Evolutionary conservation across 495 filamentous ascomycete genomes (phyloP), one percentile per base, ranked within the genome.

Genomic region (Xylaria longipes): DNA sequence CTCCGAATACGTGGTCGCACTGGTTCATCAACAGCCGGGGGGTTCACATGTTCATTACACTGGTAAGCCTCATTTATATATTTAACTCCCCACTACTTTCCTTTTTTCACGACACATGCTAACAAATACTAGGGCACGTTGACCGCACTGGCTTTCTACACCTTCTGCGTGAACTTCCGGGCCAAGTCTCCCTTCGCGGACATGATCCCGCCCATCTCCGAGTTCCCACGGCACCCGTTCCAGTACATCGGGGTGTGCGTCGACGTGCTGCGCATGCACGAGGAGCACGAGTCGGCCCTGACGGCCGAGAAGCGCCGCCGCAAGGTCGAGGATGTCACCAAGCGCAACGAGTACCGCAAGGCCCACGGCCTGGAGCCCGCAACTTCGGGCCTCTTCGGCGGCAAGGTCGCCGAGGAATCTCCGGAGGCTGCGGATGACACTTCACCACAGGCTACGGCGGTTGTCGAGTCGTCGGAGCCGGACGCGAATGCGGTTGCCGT

Each of bases 291-390:
- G 29, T 87, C 90, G 4, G 85, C 86, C 72, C 78, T 88, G 70
- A 89, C 90, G 45, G 84, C 86, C 31, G 92, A 93, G 80, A 88
- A 88, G 83, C 86, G 94, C 48, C 82, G 86, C 68, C 84, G 84
- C 71, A 87, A 88, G 41, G 81, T 91, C 69, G 92, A 96, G 48
- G 94, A 98, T 82, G 90, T 92, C 45, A 83, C 88, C 78, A 96
- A 97, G 88, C 84, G 94, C 72, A 83, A 83, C 54, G 87, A 90
- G 80, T 98, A 92, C 80, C 89, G 93, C 60, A 88, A 91, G 83
- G 93, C 92, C 65, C 93, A 97, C 86, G 94, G 93, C 11, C 35
- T 95, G 75, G 90, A 91, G 73, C 86, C 89, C 54, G 82, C 87
- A 72, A 80, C 77, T 69, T 80, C 17, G 2, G 50, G 82, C 15